phyloP scores from a whole-genome alignment of 1,139 yeast genomes.

The Suhomyces coccinellae region DNA sequence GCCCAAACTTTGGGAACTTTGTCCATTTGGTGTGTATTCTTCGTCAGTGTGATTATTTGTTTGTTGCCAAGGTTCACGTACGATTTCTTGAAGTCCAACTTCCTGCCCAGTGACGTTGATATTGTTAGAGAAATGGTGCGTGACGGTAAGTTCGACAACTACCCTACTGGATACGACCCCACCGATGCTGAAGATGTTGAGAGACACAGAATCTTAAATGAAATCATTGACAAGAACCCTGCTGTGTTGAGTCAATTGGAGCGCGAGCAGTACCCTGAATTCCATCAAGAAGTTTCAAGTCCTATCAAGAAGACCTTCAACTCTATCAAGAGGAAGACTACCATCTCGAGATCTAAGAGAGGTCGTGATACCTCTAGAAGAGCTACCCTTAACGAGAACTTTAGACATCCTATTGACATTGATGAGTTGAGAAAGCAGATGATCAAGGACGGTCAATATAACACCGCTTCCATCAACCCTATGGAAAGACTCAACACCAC shows the following conservation, averaged over 20 bases:
- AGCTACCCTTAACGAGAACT: conserved; percentile 34
- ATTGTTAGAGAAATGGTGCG: conserved; percentile 53
- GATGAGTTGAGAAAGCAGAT: conserved; percentile 43
- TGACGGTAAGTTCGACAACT: conserved; percentile 48
- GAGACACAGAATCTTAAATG: conserved; percentile 40
- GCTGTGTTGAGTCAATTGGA: conserved; percentile 38
- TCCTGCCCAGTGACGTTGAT: conserved; percentile 54
- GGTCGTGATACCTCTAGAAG: conserved; percentile 25
- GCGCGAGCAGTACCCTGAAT: conserved; percentile 18
- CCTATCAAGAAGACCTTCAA: conserved; percentile 37
- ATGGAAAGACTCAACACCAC: conserved; percentile 46
- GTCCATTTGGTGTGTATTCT: conserved; percentile 52
- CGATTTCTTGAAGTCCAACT: conserved; percentile 49
- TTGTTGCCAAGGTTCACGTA: conserved; percentile 53
- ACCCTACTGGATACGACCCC: conserved; percentile 59
- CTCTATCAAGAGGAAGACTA: conserved; percentile 30
- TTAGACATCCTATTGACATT: conserved; percentile 38
- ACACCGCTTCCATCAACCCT: conserved; percentile 31
- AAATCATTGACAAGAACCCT: conserved; percentile 38
- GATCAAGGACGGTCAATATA: conserved; percentile 42
- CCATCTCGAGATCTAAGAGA: conserved; percentile 24
- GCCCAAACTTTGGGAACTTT: conserved; percentile 54
- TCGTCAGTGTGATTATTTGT: conserved; percentile 48
- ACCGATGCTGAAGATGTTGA: conserved; percentile 52
- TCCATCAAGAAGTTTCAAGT: conserved; percentile 17